A percentile compares a stretch with the other conserved stretches of the same genome.
phyloP scores from a whole-genome alignment of 2,329 filamentous ascomycete species.

The Bipolaris bicolor region DNA sequence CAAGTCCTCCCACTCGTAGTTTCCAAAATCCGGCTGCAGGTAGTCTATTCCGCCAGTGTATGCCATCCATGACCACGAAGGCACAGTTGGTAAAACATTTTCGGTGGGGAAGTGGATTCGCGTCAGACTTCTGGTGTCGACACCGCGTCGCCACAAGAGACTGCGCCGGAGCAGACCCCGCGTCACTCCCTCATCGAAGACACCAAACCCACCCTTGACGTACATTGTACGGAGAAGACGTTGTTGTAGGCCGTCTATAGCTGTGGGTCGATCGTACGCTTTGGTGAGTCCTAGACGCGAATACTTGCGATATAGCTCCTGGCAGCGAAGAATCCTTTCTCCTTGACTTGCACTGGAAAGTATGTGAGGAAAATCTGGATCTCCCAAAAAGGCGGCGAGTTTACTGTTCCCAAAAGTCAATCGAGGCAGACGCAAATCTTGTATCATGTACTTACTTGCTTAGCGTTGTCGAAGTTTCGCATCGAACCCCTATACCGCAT shows the following conservation, averaged over 20 bases:
- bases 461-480: constrained; percentile 25
- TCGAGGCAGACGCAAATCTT: background rate
- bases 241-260: constrained; percentile 42
- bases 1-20: constrained; percentile 21
- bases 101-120: constrained; percentile 10
- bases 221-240: constrained; percentile 32
- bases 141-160: constrained; percentile 13
- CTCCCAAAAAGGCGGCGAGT: constrained; percentile 33
- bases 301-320: constrained; percentile 28
- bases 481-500: constrained; percentile 28
- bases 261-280: constrained; percentile 36
- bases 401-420: constrained; percentile 16
- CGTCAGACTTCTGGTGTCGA: background rate
- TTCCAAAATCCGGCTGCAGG: constrained; percentile 9
- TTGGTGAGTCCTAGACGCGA: constrained; percentile 34
- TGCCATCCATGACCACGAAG: constrained; percentile 27
- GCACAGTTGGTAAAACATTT: background rate
- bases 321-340: constrained; percentile 14
- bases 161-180: constrained; percentile 18
- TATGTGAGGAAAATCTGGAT: constrained; percentile 33
- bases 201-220: constrained; percentile 35
- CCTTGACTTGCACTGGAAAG: constrained; percentile 4
- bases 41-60: constrained; percentile 27
- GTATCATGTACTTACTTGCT: constrained; percentile 22
- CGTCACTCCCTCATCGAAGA: constrained; percentile 31